Evolutionary conservation across 306 rosid species (phyloP).

Genomic region (Ochetophila trinervis): DNA sequence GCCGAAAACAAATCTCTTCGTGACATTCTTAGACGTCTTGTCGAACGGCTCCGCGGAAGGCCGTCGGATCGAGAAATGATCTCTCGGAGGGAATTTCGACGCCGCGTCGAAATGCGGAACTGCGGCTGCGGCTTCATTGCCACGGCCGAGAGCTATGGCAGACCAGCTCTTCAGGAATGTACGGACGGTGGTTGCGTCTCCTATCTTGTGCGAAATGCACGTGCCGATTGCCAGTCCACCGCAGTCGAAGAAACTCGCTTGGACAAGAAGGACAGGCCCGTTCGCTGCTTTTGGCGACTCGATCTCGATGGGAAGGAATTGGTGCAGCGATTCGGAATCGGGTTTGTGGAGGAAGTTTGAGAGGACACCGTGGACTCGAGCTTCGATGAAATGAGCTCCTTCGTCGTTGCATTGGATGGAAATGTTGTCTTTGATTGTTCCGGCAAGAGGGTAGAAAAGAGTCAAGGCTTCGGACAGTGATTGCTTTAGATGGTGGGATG

Average conservation of each 20-base stretch:
- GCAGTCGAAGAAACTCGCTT: constrained; percentile 32
- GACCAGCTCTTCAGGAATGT: constrained; percentile 37
- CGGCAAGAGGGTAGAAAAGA: constrained; percentile 42
- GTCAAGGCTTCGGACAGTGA: constrained; percentile 42
- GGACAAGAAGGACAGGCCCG: constrained; percentile 18
- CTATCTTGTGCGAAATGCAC: constrained; percentile 35
- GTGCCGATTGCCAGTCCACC: constrained; percentile 42
- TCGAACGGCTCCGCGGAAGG: too few species aligned
- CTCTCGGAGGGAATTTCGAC: too few species aligned
- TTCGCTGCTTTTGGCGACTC: constrained; percentile 9
- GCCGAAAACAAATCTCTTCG: constrained; percentile 38
- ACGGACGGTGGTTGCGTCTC: constrained; percentile 35
- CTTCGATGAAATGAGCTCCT: constrained; percentile 24
- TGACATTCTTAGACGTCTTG: constrained; percentile 8
- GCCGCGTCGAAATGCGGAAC: too few species aligned
- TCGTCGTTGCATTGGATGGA: constrained; percentile 20
- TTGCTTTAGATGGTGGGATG: constrained; percentile 27
- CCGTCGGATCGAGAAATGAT: too few species aligned
- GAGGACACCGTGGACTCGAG: constrained; percentile 8
- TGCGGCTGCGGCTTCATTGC: too few species aligned
- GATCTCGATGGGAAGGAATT: constrained; percentile 9
- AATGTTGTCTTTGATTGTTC: constrained; percentile 30
- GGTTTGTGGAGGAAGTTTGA: constrained; percentile 19
- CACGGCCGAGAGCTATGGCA: not conserved
- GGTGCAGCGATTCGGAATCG: not conserved